Conservation (phyloP, 2,329 filamentous ascomycete species). For the Paecilomyces sp. region DNA sequence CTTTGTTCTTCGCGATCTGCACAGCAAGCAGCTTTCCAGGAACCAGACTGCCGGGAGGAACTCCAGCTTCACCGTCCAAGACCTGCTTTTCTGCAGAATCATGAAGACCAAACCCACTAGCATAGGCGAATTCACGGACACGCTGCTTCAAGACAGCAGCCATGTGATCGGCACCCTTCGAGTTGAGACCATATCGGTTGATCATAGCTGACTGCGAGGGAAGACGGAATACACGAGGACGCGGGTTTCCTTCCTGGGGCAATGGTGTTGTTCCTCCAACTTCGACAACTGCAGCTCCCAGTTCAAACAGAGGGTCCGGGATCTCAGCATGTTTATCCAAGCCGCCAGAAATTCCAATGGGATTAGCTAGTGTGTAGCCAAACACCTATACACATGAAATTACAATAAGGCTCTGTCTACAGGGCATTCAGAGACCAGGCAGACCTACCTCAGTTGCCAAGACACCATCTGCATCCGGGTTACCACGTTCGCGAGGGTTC, state of each 20-base stretch:
- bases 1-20: slow-evolving; percentile 95
- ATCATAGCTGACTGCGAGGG: slow-evolving; percentile 79
- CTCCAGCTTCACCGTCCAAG: slow-evolving; percentile 65
- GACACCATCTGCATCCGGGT: slow-evolving; percentile 46
- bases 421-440: not conserved
- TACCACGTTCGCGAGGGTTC: slow-evolving; percentile 74
- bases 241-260: slow-evolving; percentile 83
- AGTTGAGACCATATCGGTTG: slow-evolving; percentile 95
- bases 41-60: slow-evolving; percentile 74
- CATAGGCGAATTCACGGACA: slow-evolving; percentile 67
- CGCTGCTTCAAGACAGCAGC: slow-evolving; percentile 71
- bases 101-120: slow-evolving; percentile 57
- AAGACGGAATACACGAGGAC: slow-evolving; percentile 80
- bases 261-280: slow-evolving; percentile 82
- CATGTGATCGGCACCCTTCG: slow-evolving; percentile 79
- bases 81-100: slow-evolving; percentile 62
- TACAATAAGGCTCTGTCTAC: not conserved
- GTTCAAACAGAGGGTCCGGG: slow-evolving; percentile 72
- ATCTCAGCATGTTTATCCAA: slow-evolving; percentile 93
- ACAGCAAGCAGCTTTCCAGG: slow-evolving; percentile 75
- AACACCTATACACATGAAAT: slow-evolving; percentile 52
- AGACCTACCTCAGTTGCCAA: slow-evolving; percentile 43
- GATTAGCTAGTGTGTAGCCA: slow-evolving; percentile 69
- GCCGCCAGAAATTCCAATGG: slow-evolving; percentile 89
- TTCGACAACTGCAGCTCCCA: slow-evolving; percentile 83